Conservation (phyloP, 2,329 filamentous ascomycete genomes). For the Daldinia sp. region DNA sequence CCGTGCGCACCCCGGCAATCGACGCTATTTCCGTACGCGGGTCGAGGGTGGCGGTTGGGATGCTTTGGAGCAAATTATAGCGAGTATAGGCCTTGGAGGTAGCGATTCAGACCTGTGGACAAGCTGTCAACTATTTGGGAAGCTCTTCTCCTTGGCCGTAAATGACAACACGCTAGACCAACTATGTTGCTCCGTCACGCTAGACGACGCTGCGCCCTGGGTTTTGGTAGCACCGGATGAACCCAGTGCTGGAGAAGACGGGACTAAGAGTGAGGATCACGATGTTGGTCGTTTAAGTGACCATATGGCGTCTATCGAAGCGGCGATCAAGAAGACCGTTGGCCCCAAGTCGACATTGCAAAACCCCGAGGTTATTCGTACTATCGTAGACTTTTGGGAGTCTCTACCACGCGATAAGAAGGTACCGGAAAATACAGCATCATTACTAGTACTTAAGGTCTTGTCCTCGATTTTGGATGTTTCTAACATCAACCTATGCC, state of each 20-base stretch:
- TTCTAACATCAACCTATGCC: conserved; percentile 74
- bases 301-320: conserved; percentile 46
- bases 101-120: conserved; percentile 73
- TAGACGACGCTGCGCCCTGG: conserved; percentile 24
- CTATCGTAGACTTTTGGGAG: conserved; percentile 70
- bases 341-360: conserved; percentile 60
- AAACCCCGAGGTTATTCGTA: conserved; percentile 70
- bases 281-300: conserved; percentile 40
- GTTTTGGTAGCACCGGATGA: conserved; percentile 17
- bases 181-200: conserved; percentile 64
- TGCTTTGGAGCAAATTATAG: conserved; percentile 75
- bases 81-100: conserved; percentile 70
- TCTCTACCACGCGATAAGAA: conserved; percentile 61
- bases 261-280: conserved; percentile 22
- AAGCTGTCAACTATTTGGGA: conserved; percentile 79
- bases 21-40: conserved; percentile 81
- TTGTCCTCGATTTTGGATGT: conserved; percentile 65
- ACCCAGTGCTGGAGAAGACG: conserved; percentile 35
- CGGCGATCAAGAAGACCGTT: conserved; percentile 58
- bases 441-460: conserved; percentile 71
- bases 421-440: conserved; percentile 59
- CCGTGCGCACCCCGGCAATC: conserved; percentile 82
- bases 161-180: conserved; percentile 78
- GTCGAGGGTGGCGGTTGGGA: conserved; percentile 82
- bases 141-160: conserved; percentile 80